Base-by-base conservation (phyloP, 2,329 filamentous ascomycete species). In the Calonectria naviculata region DNA sequence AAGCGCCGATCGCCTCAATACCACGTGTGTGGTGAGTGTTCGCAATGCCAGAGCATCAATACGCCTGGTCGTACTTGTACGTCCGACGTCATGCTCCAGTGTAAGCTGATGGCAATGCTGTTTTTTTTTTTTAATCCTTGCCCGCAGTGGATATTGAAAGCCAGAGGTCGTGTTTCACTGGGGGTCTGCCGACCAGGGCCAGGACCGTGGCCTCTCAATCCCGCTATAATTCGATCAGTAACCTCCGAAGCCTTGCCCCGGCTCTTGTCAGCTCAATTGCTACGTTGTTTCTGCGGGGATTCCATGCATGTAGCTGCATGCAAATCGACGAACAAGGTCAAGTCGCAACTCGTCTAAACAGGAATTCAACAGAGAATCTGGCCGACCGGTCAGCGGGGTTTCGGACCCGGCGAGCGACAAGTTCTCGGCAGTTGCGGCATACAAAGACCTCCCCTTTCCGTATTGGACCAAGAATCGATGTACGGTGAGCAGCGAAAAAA, bases 221-320 rank as follows among this genome's bases (percentile, higher is more conserved):
- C 34, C 52, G 52, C 52, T 36, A 38, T 21, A 31, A 17, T 58
- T 58, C 36, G 52, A 58, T 58, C 52, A 38, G 31, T 34, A 24
- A 19, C 52, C 21, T 58, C 34, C 34, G 15, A 17, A 19, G 36
- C 31, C 29, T 36, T 54, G 49, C 52, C 52, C 52, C 17, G 21
- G 52, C 31, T 58, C 52, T 10, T 38, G 52, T 58, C 52, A 58
- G 52, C 52, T 58, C 52, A 19, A 17, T 26, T 58, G 52, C 52
- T 58, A 58, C 52, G 34, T 34, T 58, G 52, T 58, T 58, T 58
- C 52, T 58, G 52, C 28, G 52, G 52, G 52, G 34, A 58, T 58
- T 26, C 52, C 31, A 28, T 38, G 52, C 52, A 58, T 38, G 52
- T 58, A 38, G 52, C 52, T 58, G 52, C 52, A 58, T 58, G 52